Evolutionary conservation across 1,284 basidiomycete species (phyloP).

Genomic region (Cerrena zonata): DNA sequence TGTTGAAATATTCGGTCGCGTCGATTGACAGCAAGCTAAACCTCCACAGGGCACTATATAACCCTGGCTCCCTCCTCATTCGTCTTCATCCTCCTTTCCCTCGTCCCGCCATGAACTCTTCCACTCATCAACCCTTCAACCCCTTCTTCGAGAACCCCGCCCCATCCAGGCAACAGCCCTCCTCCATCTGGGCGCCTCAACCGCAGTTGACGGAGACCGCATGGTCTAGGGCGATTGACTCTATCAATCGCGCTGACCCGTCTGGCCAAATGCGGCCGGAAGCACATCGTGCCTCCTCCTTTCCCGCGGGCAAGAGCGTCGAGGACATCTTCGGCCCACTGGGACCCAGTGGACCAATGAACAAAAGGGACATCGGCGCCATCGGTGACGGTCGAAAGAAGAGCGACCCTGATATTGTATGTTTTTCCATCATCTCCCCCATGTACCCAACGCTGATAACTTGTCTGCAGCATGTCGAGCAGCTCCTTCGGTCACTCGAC

Average conservation of each 20-base stretch:
- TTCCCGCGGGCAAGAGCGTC: slow-evolving; percentile 28
- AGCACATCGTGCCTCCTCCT: slow-evolving; percentile 21
- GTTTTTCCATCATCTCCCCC: background rate
- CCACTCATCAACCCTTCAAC: slow-evolving; percentile 21
- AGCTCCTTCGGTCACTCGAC: slow-evolving; percentile 67
- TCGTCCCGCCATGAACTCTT: slow-evolving; percentile 21
- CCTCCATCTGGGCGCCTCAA: slow-evolving; percentile 74
- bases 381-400: slow-evolving; percentile 72
- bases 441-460: slow-evolving; percentile 15
- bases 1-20: background rate
- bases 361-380: slow-evolving; percentile 54
- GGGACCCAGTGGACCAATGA: slow-evolving; percentile 28
- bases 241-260: slow-evolving; percentile 48
- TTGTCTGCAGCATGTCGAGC: slow-evolving; percentile 60
- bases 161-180: slow-evolving; percentile 21
- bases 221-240: slow-evolving; percentile 60
- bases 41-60: slow-evolving; percentile 21
- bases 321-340: slow-evolving; percentile 63
- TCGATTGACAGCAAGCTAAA: slow-evolving; percentile 5
- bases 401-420: slow-evolving; percentile 46
- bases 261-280: slow-evolving; percentile 22
- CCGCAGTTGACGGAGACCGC: slow-evolving; percentile 58
- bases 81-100: slow-evolving; percentile 14
- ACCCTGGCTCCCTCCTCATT: slow-evolving; percentile 9
- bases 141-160: slow-evolving; percentile 25